Base-by-base conservation (phyloP, 495 filamentous ascomycete species). In the Xylaria nigripes region DNA sequence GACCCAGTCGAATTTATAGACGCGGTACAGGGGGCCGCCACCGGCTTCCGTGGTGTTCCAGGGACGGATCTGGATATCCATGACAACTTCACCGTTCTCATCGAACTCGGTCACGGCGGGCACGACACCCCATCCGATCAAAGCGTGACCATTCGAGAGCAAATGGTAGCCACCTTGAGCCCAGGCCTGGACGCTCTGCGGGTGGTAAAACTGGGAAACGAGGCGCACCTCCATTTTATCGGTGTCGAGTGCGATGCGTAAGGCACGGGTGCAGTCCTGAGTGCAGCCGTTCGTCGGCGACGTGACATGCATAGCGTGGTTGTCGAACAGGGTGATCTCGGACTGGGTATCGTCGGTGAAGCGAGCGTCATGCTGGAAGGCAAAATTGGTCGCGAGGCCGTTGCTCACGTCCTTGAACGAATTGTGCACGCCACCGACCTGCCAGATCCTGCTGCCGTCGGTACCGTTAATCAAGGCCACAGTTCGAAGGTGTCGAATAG, bases 81-180 rank as follows among this genome's bases (percentile, higher is more conserved):
- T 68, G 0, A 80, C 48, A 3, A 74, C 55, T 13, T 75, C 72
- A 10, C 81, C 81, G 12, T 71, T 63, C 22, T 66, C 68, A 30
- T 71, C 69, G 50, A 80, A 77, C 57, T 84, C 81, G 0, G 76
- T 81, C 25, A 82, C 67, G 41, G 72, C 78, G 6, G 75, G 66
- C 42, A 74, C 70, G 57, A 77, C 76, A 12, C 81, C 80, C 79
- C 79, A 83, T 57, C 78, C 78, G 12, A 81, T 75, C 44, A 82
- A 70, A 2, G 75, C 55, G 49, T 81, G 77, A 25, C 71, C 68
- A 56, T 77, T 76, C 6, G 74, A 68, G 7, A 82, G 66, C 0
- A 80, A 47, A 54, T 84, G 81, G 42, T 78, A 62, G 52, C 78
- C 81, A n/a, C 81, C 81, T 58, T 84, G 81, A 29, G 79, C 81